Percentiles rank a stretch among this genome's conserved stretches.
Conservation (phyloP, 495 filamentous ascomycete genomes). For the Melanomma pulvis-pyrius region DNA sequence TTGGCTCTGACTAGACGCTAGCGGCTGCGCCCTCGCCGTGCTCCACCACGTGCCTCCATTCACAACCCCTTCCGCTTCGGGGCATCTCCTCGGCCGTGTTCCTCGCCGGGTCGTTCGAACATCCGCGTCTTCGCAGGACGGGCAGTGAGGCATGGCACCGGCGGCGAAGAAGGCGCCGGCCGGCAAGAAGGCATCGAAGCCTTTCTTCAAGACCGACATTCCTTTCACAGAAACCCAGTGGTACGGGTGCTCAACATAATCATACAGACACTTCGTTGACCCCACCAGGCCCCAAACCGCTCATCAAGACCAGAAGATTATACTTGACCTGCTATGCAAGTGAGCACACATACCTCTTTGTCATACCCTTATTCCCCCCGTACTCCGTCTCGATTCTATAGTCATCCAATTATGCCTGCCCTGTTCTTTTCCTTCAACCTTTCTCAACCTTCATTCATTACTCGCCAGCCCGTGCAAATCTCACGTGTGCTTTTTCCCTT, state of each 20-base stretch:
- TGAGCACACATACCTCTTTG: too few species aligned
- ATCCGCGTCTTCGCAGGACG: background rate
- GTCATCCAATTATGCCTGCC: background rate
- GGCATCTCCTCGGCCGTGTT: too few species aligned
- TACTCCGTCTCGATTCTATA: background rate
- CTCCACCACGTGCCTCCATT: background rate
- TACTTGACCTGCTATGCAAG: conserved; percentile 44
- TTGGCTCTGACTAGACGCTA: background rate
- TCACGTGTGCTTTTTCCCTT: too few species aligned
- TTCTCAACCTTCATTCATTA: background rate
- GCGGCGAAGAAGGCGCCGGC: conserved; percentile 16
- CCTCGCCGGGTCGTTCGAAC: background rate
- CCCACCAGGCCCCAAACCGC: conserved; percentile 36
- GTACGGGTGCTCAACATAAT: conserved; percentile 18
- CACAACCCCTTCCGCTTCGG: background rate
- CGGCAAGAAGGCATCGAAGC: conserved; percentile 34
- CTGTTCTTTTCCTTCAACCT: background rate
- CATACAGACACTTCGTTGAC: background rate
- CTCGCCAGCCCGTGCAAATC: background rate
- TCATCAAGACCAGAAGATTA: conserved; percentile 33
- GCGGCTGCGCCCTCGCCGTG: background rate
- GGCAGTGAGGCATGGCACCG: background rate
- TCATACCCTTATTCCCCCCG: too few species aligned
- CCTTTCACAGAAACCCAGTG: conserved; percentile 43
- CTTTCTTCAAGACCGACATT: conserved; percentile 44